Base-by-base conservation (phyloP, 208 protist species). In the Leptomonas pyrrhocoris region DNA sequence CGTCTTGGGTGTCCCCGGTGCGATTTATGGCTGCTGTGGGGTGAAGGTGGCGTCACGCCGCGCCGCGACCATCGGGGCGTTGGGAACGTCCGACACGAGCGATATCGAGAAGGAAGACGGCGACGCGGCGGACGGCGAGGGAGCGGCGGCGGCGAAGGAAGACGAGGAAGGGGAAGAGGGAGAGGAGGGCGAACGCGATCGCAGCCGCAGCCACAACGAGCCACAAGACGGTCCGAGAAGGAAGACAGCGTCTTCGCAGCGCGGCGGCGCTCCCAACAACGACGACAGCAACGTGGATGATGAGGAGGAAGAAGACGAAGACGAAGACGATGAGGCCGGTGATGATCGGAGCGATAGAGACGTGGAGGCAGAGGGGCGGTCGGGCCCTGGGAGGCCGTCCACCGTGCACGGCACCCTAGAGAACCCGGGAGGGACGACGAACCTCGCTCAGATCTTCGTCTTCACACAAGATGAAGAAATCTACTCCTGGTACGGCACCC, bases 1-100 rank as follows among this genome's bases (percentile, higher is more conserved):
- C 27, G 84, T 96, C 0, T 71, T 90, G 56, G 68, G 79, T 40
- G 85, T 94, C 12, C 92, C 92, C 4, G 89, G 89, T 13, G 68
- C 80, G 8, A 78, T 96, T 46, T 96, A 96, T 65, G 74, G 84
- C 38, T 71, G 70, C 56, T 94, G 88, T 55, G 88, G 86, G 1
- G 84, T 80, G 53, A 89, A 86, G 31, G 89, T 94, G 27, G 73
- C 66, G 46, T 71, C 42, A 60, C 60, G 75, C 19, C 61, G 65
- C 2, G 79, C 34, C 23, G 53, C 48, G 2, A 43, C 57, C 40
- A 50, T 65, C 25, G 51, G 31, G n/a, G 45, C 18, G 31, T 36
- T 45, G 18, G 53, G 23, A 42, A 61, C 55, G n/a, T 58, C 54
- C 31, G 63, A 58, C 50, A 45, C 36, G 56, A 58, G 62, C 15